Evolutionary conservation across 352 stramenopile species (phyloP).

Genomic region (Phytopythium mirpurense): DNA sequence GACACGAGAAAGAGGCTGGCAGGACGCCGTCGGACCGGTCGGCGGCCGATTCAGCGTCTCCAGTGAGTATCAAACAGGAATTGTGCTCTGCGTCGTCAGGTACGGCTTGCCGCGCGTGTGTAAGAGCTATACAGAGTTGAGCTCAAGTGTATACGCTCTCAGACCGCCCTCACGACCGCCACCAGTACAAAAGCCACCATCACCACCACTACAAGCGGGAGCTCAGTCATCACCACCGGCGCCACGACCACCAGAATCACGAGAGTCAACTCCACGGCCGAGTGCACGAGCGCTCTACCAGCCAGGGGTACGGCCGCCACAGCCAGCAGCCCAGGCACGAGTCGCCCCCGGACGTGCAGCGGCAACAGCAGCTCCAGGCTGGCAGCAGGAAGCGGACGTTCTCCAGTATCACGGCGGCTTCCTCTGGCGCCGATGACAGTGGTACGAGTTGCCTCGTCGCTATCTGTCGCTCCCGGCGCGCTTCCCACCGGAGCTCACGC

Average conservation of each 20-base stretch:
- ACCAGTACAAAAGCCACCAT: neutral
- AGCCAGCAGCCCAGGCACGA: neutral
- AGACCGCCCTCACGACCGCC: neutral
- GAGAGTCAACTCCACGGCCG: too few species aligned
- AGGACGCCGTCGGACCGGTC: neutral
- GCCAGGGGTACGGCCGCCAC: neutral
- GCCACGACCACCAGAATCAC: neutral
- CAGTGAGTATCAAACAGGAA: neutral
- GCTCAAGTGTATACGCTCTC: too few species aligned
- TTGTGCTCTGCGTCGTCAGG: neutral
- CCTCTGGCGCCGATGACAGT: conserved; percentile 11
- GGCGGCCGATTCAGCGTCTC: neutral
- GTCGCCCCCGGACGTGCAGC: neutral
- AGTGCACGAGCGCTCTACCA: neutral
- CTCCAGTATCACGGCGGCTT: conserved; percentile 18
- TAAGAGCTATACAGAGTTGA: too few species aligned
- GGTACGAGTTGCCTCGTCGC: conserved; percentile 7
- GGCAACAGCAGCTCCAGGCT: neutral
- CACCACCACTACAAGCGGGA: neutral
- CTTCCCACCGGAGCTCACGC: too few species aligned
- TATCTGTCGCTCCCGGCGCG: neutral
- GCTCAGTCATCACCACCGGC: neutral
- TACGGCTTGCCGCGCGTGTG: neutral
- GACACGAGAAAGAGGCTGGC: neutral
- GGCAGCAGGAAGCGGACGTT: conserved; percentile 14